These are phyloP conservation scores for Bocquillonia castaneifolia DNA, from an alignment of 441 rosid species.

Conservation along the genomic window DNA sequence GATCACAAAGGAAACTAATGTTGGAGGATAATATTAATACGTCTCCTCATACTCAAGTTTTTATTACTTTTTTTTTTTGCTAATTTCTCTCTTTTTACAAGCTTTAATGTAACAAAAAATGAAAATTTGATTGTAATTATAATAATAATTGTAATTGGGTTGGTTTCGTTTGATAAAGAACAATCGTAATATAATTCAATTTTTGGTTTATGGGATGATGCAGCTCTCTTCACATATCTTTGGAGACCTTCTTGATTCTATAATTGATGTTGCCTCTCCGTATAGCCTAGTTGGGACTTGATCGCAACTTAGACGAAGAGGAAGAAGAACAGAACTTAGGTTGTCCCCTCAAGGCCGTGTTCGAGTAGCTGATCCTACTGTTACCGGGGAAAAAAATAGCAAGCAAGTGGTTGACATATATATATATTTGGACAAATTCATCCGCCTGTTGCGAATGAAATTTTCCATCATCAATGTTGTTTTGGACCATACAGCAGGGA, in stretches of 20 bases:
- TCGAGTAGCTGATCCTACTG: constrained; percentile 63
- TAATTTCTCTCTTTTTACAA: not conserved
- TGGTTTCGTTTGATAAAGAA: not conserved
- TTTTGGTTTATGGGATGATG: not conserved
- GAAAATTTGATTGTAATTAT: no score
- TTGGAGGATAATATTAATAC: no score
- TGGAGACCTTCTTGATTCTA: constrained; percentile 71
- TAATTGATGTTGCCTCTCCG: constrained; percentile 88
- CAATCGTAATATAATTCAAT: not conserved
- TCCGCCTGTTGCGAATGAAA: constrained; percentile 71
- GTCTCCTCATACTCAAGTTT: no score
- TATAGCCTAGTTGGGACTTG: constrained; percentile 75
- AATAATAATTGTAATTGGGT: no score
- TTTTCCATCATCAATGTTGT: constrained; percentile 30
- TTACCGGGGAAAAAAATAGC: constrained; percentile 58
- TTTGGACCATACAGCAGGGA: constrained; percentile 43
- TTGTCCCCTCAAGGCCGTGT: constrained; percentile 74
- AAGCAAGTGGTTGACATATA: constrained; percentile 84
- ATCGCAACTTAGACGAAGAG: constrained; percentile 71
- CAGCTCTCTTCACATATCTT: constrained; percentile 71
- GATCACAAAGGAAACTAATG: no score
- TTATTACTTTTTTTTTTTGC: not conserved
- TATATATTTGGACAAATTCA: constrained; percentile 86
- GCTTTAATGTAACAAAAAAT: not conserved
- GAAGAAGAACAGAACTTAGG: constrained; percentile 88